Evolutionary conservation across 139 green algal genomes (phyloP), one percentile per base, ranked within the genome.

Genomic region (Nannochloris sp.): DNA sequence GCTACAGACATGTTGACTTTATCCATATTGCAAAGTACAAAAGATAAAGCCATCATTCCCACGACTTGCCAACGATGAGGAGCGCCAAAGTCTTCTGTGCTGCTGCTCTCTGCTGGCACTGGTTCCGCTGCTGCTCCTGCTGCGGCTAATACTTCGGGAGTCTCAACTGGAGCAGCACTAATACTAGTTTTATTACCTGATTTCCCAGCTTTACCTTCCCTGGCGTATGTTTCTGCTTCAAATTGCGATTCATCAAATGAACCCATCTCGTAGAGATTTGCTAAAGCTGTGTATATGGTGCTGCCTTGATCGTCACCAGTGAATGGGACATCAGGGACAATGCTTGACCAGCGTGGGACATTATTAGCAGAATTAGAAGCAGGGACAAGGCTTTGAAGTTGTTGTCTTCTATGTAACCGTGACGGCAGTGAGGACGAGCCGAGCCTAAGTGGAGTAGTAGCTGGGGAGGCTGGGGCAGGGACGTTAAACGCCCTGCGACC

Each of bases 1-100:
- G 94, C 94, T 19, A 99, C 89, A 15, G 81, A 93, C 88, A 99
- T 99, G 77, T 99, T 99, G 29, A 99, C 90, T 76, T 95, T 96
- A 67, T 95, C 94, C 91, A 99, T 97, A 80, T 99, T 99, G 76
- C 86, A 96, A 0, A 98, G 63, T 1, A 97, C 80, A 64, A 97
- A 97, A 12, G 89, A 84, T 3, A 86, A 44, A 0, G 67, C 68
- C 75, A 87, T 87, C 57, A 79, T 75, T 12, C 71, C 57, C 25
- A 83, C 74, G 14, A 87, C 63, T 15, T 72, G 60, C 82, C 82
- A 88, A 4, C 82, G 66, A 64, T 87, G 82, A 8, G 78, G 61
- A 15, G 83, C 48, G 33, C 33, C 60, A 10, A 9, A 46, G 33
- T 29, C 37, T 6, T 45, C 24, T 15, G 39, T 48, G 38, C 51